Conservation (phyloP, 805 yeast species). For the Lipomyces mesembrius region DNA sequence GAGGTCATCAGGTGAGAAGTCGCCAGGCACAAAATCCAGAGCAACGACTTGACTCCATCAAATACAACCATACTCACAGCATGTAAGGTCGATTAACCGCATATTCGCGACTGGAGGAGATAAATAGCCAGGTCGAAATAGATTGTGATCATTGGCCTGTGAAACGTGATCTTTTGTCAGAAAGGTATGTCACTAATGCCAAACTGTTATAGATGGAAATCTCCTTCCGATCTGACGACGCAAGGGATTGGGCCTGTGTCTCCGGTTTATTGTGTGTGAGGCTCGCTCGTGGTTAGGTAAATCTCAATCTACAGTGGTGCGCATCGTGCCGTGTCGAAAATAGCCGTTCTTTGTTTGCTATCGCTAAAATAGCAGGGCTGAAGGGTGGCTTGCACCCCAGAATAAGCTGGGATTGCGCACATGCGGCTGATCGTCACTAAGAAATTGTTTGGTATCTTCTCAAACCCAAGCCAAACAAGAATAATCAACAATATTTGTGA, state of each 20-base stretch:
- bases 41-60: neutral
- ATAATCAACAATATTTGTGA: neutral
- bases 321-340: too few species aligned
- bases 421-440: neutral
- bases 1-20: too few species aligned
- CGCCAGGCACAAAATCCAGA: too few species aligned
- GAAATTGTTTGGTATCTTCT: too few species aligned
- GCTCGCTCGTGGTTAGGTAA: too few species aligned
- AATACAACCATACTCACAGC: neutral
- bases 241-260: too few species aligned
- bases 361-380: neutral
- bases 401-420: neutral
- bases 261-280: too few species aligned
- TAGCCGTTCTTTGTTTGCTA: too few species aligned
- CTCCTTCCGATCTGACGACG: too few species aligned
- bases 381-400: neutral
- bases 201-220: too few species aligned
- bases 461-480: neutral
- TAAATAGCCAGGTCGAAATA: neutral
- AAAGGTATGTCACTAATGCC: too few species aligned
- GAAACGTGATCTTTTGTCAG: neutral
- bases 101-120: neutral
- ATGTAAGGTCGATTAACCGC: neutral
- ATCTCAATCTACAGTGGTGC: too few species aligned
- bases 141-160: neutral